Base-by-base conservation (phyloP, 768 basidiomycete species). In the Mycena haematopus region DNA sequence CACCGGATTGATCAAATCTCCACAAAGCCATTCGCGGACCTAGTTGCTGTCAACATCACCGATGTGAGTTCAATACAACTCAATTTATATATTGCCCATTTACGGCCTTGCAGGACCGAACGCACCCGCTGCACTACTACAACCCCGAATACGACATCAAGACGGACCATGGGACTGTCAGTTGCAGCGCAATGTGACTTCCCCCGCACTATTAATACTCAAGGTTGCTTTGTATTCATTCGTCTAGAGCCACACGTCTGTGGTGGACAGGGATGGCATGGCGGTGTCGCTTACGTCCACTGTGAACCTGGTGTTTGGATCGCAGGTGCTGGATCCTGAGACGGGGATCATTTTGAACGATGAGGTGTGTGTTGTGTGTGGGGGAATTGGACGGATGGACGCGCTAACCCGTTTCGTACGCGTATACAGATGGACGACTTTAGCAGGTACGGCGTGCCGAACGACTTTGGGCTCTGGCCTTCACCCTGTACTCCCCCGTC, bases 321-420 rank as follows among this genome's bases (percentile, higher is more conserved):
- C 93, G 2, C 84, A 82, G 59, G 92, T 98, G 1, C 80, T 96
- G 66, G 95, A 96, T 74, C 84, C 91, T 0, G 83, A 87, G 54
- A 97, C 95, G 0, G 96, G 96, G 0, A 82, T 99, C 29, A 83
- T 99, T 53, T 75, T 98, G 44, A 98, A 98, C 69, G 87, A 99
- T 70, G 93, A 96, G 80, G 87, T 84, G 68, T 49, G 44, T n/a
- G n/a, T n/a, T n/a, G n/a, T n/a, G n/a, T n/a, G n/a, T n/a, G 15
- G 11, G 44, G 51, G 53, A 27, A 31, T 27, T 22, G 24, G 14
- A 2, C 33, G 19, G n/a, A 8, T 4, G 33, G 31, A 33, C 22
- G 10, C n/a, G 67, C 58, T 49, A 45, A 45, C 44, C 21, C 42
- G n/a, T 10, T 49, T 46, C n/a, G 44, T 29, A 22, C 38, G 24